These are phyloP conservation scores for Metschnikowia reukaufii DNA, from an alignment of 805 yeast genomes.

Conservation along the genomic window DNA sequence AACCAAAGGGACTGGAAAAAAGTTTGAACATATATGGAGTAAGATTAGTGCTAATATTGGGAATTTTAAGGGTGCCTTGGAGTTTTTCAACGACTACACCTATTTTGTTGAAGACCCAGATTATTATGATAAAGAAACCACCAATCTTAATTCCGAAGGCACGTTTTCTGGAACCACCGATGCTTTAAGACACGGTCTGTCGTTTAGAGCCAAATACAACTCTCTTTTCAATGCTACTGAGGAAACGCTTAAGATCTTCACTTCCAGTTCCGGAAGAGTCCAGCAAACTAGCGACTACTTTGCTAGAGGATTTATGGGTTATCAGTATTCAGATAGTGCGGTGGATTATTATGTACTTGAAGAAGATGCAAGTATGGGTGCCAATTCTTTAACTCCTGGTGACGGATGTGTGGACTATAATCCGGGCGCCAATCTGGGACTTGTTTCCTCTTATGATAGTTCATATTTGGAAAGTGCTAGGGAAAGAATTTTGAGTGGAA, in stretches of 20 bases:
- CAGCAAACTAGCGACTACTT: constrained; percentile 55
- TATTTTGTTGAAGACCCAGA: constrained; percentile 43
- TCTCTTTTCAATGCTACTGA: constrained; percentile 38
- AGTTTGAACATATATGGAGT: constrained; percentile 25
- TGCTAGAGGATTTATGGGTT: constrained; percentile 59
- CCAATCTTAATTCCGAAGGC: constrained; percentile 40
- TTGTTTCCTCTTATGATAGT: constrained; percentile 30
- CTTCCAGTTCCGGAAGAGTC: constrained; percentile 55
- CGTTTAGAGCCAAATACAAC: constrained; percentile 49
- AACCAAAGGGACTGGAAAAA: constrained; percentile 28
- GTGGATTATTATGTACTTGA: constrained; percentile 41
- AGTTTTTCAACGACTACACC: constrained; percentile 53
- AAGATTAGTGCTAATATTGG: constrained; percentile 28
- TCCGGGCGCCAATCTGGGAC: constrained; percentile 26
- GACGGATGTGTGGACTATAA: constrained; percentile 43
- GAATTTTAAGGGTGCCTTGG: constrained; percentile 48
- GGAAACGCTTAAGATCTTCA: constrained; percentile 48
- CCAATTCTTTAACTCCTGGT: constrained; percentile 58
- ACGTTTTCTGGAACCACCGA: constrained; percentile 56
- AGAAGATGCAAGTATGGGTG: constrained; percentile 52
- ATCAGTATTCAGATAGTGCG: constrained; percentile 34
- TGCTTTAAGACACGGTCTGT: constrained; percentile 49
- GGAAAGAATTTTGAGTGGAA: constrained; percentile 50
- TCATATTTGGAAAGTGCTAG: constrained; percentile 54
- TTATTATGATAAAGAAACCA: constrained; percentile 51